These are phyloP conservation scores for Aspergillus hortae DNA, from an alignment of 2,329 filamentous ascomycete species.

Conservation along the genomic window DNA sequence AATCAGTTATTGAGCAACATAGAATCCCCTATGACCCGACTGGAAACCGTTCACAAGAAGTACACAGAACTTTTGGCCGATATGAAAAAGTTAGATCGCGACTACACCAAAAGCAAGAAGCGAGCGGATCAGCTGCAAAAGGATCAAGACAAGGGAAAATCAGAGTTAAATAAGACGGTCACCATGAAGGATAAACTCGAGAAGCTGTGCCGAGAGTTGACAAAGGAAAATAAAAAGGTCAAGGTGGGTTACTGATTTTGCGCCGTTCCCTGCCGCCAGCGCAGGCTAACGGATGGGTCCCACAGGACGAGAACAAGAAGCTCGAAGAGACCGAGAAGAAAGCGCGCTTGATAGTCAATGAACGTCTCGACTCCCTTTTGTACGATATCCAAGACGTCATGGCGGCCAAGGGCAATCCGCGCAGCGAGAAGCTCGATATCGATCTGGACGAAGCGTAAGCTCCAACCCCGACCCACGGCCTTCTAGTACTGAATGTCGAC, in stretches of 20 bases:
- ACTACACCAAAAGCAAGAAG: constrained; percentile 94
- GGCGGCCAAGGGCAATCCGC: constrained; percentile 77
- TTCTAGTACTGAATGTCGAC: constrained; percentile 15
- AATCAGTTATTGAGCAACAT: constrained; percentile 79
- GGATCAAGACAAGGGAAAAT: constrained; percentile 85
- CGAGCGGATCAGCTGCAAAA: constrained; percentile 91
- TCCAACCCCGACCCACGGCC: constrained; percentile 3
- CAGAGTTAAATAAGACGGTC: constrained; percentile 84
- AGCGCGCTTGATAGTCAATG: constrained; percentile 78
- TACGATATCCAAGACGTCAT: constrained; percentile 85
- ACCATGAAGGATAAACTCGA: constrained; percentile 94
- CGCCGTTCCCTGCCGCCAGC: no score
- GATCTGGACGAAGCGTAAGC: constrained; percentile 85
- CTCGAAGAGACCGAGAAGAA: constrained; percentile 81
- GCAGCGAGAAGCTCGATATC: constrained; percentile 76
- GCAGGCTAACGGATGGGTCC: constrained; percentile 11
- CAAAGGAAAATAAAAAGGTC: constrained; percentile 96
- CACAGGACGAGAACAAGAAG: constrained; percentile 85
- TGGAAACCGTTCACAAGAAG: constrained; percentile 84
- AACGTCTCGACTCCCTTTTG: constrained; percentile 75
- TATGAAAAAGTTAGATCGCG: constrained; percentile 92
- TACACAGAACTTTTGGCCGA: constrained; percentile 88
- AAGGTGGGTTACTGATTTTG: constrained; percentile 60
- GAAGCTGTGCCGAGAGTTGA: constrained; percentile 89
- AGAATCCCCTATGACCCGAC: constrained; percentile 86